Conservation (phyloP, 352 stramenopile species). For the Phytophthora podocarpi region DNA sequence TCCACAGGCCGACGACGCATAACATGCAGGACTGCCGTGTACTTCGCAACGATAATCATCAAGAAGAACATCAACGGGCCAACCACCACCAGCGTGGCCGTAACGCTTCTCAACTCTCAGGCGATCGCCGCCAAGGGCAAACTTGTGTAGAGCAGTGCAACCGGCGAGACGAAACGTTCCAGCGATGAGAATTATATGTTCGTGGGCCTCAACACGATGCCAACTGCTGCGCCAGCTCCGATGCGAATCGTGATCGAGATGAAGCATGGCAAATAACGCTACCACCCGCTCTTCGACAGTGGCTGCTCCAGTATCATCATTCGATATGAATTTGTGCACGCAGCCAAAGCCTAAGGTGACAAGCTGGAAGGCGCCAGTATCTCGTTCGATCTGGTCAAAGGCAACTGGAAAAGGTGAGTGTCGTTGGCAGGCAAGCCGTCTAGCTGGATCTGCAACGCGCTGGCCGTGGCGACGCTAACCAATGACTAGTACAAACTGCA, state of each 20-base stretch:
- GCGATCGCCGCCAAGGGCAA: neutral
- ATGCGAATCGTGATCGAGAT: conserved; percentile 3
- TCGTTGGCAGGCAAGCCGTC: too few species aligned
- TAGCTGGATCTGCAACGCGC: too few species aligned
- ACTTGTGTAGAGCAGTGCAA: conserved; percentile 2
- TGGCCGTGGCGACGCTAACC: too few species aligned
- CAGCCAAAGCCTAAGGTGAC: neutral
- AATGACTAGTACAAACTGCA: too few species aligned
- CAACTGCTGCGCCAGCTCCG: too few species aligned
- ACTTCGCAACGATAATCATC: neutral
- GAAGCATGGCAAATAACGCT: neutral
- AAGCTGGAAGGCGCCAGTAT: neutral
- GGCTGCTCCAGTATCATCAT: conserved; percentile 1
- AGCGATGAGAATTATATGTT: conserved; percentile 20
- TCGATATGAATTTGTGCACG: neutral
- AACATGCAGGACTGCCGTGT: conserved; percentile 7
- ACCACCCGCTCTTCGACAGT: conserved; percentile 6
- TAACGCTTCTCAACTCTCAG: neutral
- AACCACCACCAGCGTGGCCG: neutral
- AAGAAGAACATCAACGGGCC: conserved; percentile 7
- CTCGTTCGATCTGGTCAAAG: neutral
- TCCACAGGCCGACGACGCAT: conserved; percentile 8
- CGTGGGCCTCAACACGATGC: neutral
- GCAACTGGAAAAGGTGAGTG: too few species aligned
- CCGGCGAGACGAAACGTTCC: neutral